phyloP scores from a whole-genome alignment of 352 stramenopile genomes.

The Phytophthora cajani region DNA sequence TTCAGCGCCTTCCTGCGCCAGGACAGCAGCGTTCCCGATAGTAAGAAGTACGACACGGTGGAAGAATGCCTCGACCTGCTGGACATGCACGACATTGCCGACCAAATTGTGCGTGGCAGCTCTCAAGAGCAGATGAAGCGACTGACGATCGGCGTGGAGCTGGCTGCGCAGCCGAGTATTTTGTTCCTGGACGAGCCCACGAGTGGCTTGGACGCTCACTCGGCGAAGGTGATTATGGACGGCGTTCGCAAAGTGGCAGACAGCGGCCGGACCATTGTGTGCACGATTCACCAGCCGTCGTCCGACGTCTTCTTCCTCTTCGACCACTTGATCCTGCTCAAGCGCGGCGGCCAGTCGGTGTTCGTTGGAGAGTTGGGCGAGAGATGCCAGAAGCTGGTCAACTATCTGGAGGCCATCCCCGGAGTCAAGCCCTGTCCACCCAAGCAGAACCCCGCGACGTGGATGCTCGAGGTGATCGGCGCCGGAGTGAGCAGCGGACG shows the following conservation, averaged over 20 bases:
- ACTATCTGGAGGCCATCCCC: slow-evolving; percentile 38
- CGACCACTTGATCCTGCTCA: slow-evolving; percentile 75
- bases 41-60: slow-evolving; percentile 39
- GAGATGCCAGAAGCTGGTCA: slow-evolving; percentile 36
- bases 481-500: slow-evolving; percentile 69
- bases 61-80: slow-evolving; percentile 40
- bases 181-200: slow-evolving; percentile 1
- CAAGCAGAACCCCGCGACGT: slow-evolving; percentile 35
- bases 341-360: slow-evolving; percentile 55
- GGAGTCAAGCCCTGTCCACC: slow-evolving; percentile 40
- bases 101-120: slow-evolving; percentile 45
- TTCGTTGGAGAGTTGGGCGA: slow-evolving; percentile 81
- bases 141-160: slow-evolving; percentile 82
- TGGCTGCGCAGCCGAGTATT: slow-evolving; percentile 76
- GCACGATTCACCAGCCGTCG: slow-evolving; percentile 92
- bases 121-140: slow-evolving; percentile 52
- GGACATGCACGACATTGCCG: slow-evolving; percentile 40
- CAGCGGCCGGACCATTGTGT: slow-evolving; percentile 74
- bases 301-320: slow-evolving; percentile 84
- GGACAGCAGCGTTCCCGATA: slow-evolving; percentile 25
- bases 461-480: slow-evolving; percentile 14
- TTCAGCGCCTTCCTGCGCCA: slow-evolving; percentile 85
- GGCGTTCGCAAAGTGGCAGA: slow-evolving; percentile 78
- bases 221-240: slow-evolving; percentile 77
- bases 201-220: slow-evolving; percentile 72